These are phyloP conservation scores for Juglanconis oblonga DNA, from an alignment of 2,329 filamentous ascomycete genomes.

Conservation along the genomic window DNA sequence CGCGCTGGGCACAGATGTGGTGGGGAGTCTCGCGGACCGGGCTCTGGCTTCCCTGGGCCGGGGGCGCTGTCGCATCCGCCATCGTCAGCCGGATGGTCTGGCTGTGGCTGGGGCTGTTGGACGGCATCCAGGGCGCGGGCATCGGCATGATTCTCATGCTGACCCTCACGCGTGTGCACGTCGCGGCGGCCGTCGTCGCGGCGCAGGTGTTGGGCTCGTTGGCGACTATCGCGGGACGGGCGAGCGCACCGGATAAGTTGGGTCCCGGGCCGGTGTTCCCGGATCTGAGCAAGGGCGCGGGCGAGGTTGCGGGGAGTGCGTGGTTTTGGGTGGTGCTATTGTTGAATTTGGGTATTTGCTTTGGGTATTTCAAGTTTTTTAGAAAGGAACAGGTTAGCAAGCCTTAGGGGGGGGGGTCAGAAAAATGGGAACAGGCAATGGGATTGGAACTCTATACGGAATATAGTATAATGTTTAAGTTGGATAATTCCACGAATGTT, in stretches of 20 bases:
- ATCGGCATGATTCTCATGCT: conserved; percentile 67
- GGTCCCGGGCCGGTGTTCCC: conserved; percentile 63
- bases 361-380: conserved; percentile 56
- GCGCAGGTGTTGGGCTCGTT: conserved; percentile 62
- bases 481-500: too few species aligned
- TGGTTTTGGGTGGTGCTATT: conserved; percentile 62
- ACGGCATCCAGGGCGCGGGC: conserved; percentile 63
- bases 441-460: too few species aligned
- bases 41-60: conserved; percentile 61
- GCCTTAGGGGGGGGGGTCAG: conserved; percentile 3
- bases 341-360: conserved; percentile 56
- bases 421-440: too few species aligned
- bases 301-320: conserved; percentile 43
- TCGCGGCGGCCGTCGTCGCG: conserved; percentile 57
- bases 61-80: conserved; percentile 48
- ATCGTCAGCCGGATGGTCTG: conserved; percentile 57
- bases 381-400: conserved; percentile 27
- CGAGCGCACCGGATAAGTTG: conserved; percentile 57
- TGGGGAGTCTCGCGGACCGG: conserved; percentile 62
- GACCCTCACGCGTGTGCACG: conserved; percentile 63
- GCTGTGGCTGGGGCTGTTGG: conserved; percentile 66
- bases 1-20: conserved; percentile 66
- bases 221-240: conserved; percentile 57
- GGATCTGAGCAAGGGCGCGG: conserved; percentile 50
- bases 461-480: too few species aligned